phyloP scores from a whole-genome alignment of 2,329 filamentous ascomycete species.

The Exophiala dermatitidis region DNA sequence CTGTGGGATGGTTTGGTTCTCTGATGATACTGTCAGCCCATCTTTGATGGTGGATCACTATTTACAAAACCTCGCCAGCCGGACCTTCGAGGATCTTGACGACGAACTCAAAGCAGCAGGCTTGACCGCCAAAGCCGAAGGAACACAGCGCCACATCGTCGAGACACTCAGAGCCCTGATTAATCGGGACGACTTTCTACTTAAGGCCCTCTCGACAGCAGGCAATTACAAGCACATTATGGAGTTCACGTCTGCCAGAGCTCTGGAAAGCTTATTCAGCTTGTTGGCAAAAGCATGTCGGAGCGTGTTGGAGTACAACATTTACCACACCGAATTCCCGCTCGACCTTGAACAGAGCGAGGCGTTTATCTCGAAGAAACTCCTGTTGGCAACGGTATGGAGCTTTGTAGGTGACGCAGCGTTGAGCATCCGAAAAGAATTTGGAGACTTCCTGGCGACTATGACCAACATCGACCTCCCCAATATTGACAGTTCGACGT shows the following conservation, averaged over 20 bases:
- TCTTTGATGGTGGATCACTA: conserved; percentile 92
- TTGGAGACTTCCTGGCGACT: conserved; percentile 75
- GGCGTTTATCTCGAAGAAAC: conserved; percentile 83
- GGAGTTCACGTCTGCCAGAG: conserved; percentile 89
- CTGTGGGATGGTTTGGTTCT: conserved; percentile 99
- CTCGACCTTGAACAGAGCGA: conserved; percentile 86
- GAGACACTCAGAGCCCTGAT: conserved; percentile 70
- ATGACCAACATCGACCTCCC: conserved; percentile 83
- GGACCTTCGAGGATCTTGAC: conserved; percentile 89
- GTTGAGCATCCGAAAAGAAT: conserved; percentile 74
- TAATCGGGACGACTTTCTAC: conserved; percentile 70
- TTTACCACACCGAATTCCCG: conserved; percentile 88
- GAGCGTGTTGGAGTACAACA: conserved; percentile 90
- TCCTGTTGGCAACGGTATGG: conserved; percentile 89
- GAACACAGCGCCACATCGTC: conserved; percentile 71
- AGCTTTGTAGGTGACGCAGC: conserved; percentile 93
- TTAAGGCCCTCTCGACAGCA: conserved; percentile 68
- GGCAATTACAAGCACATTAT: conserved; percentile 87
- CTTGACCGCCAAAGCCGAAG: conserved; percentile 68
- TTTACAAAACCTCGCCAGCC: conserved; percentile 70
- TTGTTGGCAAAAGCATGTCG: conserved; percentile 89
- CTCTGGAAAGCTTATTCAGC: conserved; percentile 88
- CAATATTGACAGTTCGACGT: conserved; percentile 66
- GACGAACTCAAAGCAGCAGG: conserved; percentile 79
- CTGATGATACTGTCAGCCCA: conserved; percentile 89